Conservation (phyloP, 148 eudicot genomes). For the Oxyria digyna region DNA sequence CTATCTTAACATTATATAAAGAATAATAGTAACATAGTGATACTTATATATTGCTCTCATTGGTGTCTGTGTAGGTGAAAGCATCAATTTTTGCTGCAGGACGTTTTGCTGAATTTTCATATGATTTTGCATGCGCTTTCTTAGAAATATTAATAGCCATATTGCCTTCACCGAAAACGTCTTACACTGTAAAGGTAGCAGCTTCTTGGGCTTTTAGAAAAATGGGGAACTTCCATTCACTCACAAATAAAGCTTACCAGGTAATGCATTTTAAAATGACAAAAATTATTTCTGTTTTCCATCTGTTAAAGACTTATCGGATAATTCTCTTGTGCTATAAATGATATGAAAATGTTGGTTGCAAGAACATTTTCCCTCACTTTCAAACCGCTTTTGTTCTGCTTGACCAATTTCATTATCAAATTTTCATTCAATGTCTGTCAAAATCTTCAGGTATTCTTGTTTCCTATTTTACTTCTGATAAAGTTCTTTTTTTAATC, state of each 20-base stretch:
- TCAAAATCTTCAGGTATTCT: too few species aligned
- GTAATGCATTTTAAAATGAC: slow-evolving; percentile 20
- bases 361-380: neutral
- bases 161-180: slow-evolving; percentile 28
- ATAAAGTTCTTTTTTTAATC: neutral
- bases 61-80: slow-evolving; percentile 39
- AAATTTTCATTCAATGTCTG: too few species aligned
- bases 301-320: too few species aligned
- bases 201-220: slow-evolving; percentile 47
- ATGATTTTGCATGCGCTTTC: slow-evolving; percentile 64
- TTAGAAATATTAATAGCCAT: slow-evolving; percentile 45
- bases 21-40: neutral
- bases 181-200: slow-evolving; percentile 32
- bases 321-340: too few species aligned
- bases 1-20: neutral
- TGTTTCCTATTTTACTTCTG: neutral
- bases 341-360: neutral
- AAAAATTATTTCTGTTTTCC: neutral
- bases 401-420: neutral
- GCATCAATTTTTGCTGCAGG: slow-evolving; percentile 80
- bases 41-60: neutral
- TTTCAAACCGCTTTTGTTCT: neutral
- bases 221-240: slow-evolving; percentile 32
- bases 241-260: slow-evolving; percentile 55
- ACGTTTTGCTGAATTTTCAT: slow-evolving; percentile 55